Evolutionary conservation across 2,329 filamentous ascomycete species (phyloP).

Genomic region (Sclerotinia minor): DNA sequence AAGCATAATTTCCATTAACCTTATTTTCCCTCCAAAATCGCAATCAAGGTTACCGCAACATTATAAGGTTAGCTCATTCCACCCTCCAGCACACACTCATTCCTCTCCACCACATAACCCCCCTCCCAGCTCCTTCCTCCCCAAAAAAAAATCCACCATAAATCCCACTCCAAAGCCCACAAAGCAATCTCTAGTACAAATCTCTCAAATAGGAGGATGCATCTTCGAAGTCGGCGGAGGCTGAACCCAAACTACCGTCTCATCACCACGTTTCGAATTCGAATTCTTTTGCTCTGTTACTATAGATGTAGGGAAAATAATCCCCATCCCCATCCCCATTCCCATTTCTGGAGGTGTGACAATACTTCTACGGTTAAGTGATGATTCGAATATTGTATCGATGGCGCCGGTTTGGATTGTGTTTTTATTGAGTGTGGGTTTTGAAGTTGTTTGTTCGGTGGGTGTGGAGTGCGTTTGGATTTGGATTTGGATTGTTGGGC

Average conservation of each 20-base stretch:
- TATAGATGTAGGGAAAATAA: not conserved
- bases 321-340: not conserved
- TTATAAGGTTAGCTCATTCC: too few species aligned
- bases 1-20: not conserved
- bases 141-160: too few species aligned
- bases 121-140: too few species aligned
- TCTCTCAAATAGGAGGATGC: not conserved
- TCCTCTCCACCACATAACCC: too few species aligned
- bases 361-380: not conserved
- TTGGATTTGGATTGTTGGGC: not conserved
- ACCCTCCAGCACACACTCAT: too few species aligned
- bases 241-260: not conserved
- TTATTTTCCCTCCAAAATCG: not conserved
- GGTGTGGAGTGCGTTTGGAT: not conserved
- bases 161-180: fast-evolving
- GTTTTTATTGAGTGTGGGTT: not conserved
- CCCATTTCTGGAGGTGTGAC: not conserved
- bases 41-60: not conserved
- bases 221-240: not conserved
- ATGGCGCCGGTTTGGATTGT: fast-evolving
- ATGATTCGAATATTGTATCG: not conserved
- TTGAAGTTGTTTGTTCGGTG: not conserved
- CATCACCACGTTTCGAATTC: not conserved
- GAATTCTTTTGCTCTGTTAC: too few species aligned
- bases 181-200: fast-evolving